Percentiles rank a stretch among this genome's conserved stretches.
Conservation (phyloP, 2,329 filamentous ascomycete species). For the Ophiocordyceps camponoti-rufipedis region DNA sequence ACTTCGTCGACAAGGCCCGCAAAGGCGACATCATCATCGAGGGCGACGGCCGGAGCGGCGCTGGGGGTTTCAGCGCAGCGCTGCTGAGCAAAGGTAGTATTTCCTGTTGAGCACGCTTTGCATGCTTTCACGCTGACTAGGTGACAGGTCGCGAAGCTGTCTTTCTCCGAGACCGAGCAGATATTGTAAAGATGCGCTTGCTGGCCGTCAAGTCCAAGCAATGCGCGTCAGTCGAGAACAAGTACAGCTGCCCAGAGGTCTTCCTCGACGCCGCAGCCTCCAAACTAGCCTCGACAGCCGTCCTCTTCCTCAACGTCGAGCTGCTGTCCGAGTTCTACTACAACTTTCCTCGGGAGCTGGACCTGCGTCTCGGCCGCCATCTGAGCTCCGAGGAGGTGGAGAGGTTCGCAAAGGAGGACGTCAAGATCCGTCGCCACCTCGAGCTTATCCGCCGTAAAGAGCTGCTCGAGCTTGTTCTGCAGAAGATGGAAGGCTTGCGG, state of each 20-base stretch:
- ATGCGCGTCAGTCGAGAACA: slow-evolving; percentile 68
- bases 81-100: slow-evolving; percentile 60
- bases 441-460: slow-evolving; percentile 89
- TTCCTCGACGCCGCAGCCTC: slow-evolving; percentile 96
- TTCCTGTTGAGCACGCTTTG: not conserved
- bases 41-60: slow-evolving; percentile 65
- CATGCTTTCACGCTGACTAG: slow-evolving; percentile 6
- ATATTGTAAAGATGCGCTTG: slow-evolving; percentile 80
- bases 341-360: slow-evolving; percentile 86
- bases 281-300: slow-evolving; percentile 85
- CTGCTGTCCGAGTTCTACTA: slow-evolving; percentile 95
- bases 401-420: slow-evolving; percentile 80
- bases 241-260: slow-evolving; percentile 91
- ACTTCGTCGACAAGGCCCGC: slow-evolving; percentile 76
- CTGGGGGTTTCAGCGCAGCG: slow-evolving; percentile 81
- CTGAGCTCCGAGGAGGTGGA: slow-evolving; percentile 68
- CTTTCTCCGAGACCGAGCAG: slow-evolving; percentile 81
- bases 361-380: slow-evolving; percentile 67
- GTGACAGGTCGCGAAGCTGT: slow-evolving; percentile 67
- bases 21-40: slow-evolving; percentile 74
- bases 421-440: slow-evolving; percentile 72
- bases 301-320: slow-evolving; percentile 94
- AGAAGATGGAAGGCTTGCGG: slow-evolving; percentile 85
- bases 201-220: slow-evolving; percentile 79
- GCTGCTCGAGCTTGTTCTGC: slow-evolving; percentile 75